A percentile compares a stretch with the other conserved stretches of the same genome.
Conservation (phyloP, 352 stramenopile genomes). For the Phytophthora sp. region DNA sequence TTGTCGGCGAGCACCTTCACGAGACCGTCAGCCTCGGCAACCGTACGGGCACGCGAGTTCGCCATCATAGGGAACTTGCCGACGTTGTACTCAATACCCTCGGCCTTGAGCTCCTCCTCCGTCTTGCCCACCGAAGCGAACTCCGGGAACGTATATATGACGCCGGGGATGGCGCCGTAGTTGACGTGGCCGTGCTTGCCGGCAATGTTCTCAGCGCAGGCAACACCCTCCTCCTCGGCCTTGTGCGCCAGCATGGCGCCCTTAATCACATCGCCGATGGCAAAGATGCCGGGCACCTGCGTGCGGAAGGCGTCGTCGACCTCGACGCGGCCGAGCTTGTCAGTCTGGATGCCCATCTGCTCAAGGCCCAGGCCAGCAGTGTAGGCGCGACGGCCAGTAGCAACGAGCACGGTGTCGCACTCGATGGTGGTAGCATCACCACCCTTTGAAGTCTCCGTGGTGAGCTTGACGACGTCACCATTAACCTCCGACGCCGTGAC, state of each 20-base stretch:
- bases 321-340: constrained; percentile 96
- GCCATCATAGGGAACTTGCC: constrained; percentile 98
- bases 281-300: constrained; percentile 94
- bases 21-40: constrained; percentile 95
- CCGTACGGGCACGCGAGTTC: constrained; percentile 96
- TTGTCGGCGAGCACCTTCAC: constrained; percentile 99
- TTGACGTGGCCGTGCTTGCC: constrained; percentile 98
- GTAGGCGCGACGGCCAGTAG: constrained; percentile 94
- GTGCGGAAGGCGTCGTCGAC: constrained; percentile 98
- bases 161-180: constrained; percentile 98
- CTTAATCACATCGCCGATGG: constrained; percentile 98
- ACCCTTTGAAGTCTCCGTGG: constrained; percentile 89
- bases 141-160: constrained; percentile 98
- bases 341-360: constrained; percentile 96
- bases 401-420: constrained; percentile 83
- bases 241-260: constrained; percentile 99
- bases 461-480: constrained; percentile 95
- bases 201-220: constrained; percentile 97
- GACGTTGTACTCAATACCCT: constrained; percentile 95
- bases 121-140: constrained; percentile 97
- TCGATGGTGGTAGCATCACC: constrained; percentile 67
- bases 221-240: constrained; percentile 99
- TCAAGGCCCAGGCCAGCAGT: constrained; percentile 96
- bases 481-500: constrained; percentile 93
- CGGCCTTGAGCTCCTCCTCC: constrained; percentile 97